phyloP scores from a whole-genome alignment of 306 rosid genomes.

The Cucurbita pepo region DNA sequence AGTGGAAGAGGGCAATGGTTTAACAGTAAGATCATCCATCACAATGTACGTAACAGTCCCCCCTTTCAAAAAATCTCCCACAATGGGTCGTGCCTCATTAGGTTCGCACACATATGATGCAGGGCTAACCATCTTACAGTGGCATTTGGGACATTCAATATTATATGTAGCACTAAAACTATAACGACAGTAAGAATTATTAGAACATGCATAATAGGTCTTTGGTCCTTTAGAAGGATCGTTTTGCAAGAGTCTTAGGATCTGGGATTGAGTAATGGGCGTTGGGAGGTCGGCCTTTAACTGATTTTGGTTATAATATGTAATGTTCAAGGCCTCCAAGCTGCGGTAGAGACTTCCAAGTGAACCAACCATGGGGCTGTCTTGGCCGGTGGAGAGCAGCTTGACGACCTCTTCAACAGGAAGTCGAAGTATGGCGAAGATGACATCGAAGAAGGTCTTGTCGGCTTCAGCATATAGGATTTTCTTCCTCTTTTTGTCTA shows the following conservation, averaged over 20 bases:
- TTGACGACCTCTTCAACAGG: background rate
- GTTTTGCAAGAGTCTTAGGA: background rate
- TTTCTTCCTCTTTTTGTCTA: conserved; percentile 14
- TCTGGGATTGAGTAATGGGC: background rate
- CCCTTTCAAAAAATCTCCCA: conserved; percentile 13
- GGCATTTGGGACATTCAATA: background rate
- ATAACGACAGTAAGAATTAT: too few species aligned
- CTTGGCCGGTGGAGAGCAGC: conserved; percentile 8
- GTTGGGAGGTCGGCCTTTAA: too few species aligned
- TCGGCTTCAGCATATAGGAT: conserved; percentile 36
- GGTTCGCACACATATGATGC: background rate
- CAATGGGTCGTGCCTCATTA: background rate
- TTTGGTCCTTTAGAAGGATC: too few species aligned
- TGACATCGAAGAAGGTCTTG: conserved; percentile 26
- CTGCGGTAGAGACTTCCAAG: conserved; percentile 28
- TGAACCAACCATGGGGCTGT: conserved; percentile 17
- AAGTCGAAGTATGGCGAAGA: conserved; percentile 18
- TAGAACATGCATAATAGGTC: background rate
- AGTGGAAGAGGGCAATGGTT: conserved; percentile 9
- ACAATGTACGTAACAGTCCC: conserved; percentile 16
- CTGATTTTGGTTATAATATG: too few species aligned
- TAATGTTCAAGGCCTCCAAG: conserved; percentile 10
- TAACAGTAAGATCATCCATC: conserved; percentile 20
- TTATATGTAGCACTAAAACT: background rate
- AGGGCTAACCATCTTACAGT: rapidly evolving